Percentiles rank a stretch among this genome's conserved stretches.
Conservation (phyloP, 2,329 filamentous ascomycete genomes). For the Zarea fungicola region DNA sequence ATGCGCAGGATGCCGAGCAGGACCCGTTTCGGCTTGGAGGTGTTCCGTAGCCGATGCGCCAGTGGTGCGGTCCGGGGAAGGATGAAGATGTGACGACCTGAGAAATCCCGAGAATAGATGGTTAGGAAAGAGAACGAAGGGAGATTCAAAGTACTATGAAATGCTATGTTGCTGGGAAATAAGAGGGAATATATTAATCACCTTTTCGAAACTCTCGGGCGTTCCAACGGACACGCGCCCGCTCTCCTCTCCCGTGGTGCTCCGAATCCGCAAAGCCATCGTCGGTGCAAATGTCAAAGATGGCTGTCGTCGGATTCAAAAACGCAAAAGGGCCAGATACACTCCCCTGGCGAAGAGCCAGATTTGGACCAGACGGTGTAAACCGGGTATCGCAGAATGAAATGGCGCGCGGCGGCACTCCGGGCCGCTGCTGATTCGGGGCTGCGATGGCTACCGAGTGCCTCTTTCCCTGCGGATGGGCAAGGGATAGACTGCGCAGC, state of each 20-base stretch:
- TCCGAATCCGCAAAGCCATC: conserved; percentile 6
- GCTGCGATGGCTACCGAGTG: not conserved
- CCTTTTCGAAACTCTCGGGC: conserved; percentile 16
- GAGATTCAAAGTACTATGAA: too few species aligned
- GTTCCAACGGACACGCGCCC: conserved; percentile 16
- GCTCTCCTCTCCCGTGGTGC: conserved; percentile 4
- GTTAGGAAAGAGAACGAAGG: too few species aligned
- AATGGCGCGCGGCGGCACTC: conserved; percentile 1
- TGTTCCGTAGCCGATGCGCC: conserved; percentile 12
- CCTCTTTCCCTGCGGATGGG: conserved; percentile 3
- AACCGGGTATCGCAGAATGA: conserved; percentile 14
- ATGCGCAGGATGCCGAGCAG: conserved; percentile 17
- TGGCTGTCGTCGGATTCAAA: conserved; percentile 16
- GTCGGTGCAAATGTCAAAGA: conserved; percentile 14
- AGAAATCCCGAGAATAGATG: not conserved
- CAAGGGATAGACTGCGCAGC: conserved; percentile 11
- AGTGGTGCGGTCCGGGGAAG: conserved; percentile 15
- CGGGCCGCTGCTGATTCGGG: not conserved
- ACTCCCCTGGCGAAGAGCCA: conserved; percentile 15
- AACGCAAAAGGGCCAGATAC: conserved; percentile 16
- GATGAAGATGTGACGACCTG: conserved; percentile 15
- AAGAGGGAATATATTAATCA: not conserved
- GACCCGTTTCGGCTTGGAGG: conserved; percentile 8
- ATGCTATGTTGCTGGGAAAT: too few species aligned
- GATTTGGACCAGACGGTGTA: conserved; percentile 13